Conservation (phyloP, 2,329 filamentous ascomycete species). For the Rutstroemia sp. region DNA sequence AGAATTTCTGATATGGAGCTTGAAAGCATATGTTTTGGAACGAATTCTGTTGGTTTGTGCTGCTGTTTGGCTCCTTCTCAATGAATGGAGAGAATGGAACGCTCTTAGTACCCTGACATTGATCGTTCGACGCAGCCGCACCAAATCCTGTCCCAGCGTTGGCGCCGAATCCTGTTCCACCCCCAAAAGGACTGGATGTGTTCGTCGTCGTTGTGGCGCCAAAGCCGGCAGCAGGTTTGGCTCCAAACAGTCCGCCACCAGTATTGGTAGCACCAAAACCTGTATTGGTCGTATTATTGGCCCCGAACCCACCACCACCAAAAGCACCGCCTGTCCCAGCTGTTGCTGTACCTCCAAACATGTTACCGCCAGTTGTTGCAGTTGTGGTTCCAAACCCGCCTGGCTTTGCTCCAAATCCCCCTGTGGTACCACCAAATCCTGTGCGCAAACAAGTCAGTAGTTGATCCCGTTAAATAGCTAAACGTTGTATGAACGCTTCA, state of each 20-base stretch:
- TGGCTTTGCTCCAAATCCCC: constrained; percentile 32
- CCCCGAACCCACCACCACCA: constrained; percentile 17
- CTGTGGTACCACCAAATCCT: constrained; percentile 39
- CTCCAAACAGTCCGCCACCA: constrained; percentile 26
- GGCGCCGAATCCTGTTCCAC: constrained; percentile 31
- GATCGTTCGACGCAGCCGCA: constrained; percentile 38
- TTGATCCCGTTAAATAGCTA: background rate
- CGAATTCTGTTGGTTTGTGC: constrained; percentile 47
- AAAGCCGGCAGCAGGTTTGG: constrained; percentile 22
- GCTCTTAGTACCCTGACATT: constrained; percentile 61
- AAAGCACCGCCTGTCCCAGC: constrained; percentile 24
- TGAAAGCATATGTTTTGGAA: constrained; percentile 78
- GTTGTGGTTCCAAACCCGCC: constrained; percentile 39
- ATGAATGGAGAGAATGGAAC: constrained; percentile 60
- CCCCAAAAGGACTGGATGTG: constrained; percentile 23
- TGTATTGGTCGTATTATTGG: constrained; percentile 13
- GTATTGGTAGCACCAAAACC: constrained; percentile 21
- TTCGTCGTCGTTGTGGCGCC: constrained; percentile 30
- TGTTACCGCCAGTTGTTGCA: constrained; percentile 36
- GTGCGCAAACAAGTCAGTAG: constrained; percentile 17
- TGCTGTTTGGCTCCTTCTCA: constrained; percentile 64
- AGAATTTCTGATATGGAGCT: constrained; percentile 80
- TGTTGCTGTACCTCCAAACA: constrained; percentile 41
- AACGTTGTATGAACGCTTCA: background rate
- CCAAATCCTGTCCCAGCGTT: constrained; percentile 37